A percentile compares a stretch with the other conserved stretches of the same genome.
Evolutionary conservation across 2,329 filamentous ascomycete species (phyloP).

Genomic region (Talaromyces verruculosus): DNA sequence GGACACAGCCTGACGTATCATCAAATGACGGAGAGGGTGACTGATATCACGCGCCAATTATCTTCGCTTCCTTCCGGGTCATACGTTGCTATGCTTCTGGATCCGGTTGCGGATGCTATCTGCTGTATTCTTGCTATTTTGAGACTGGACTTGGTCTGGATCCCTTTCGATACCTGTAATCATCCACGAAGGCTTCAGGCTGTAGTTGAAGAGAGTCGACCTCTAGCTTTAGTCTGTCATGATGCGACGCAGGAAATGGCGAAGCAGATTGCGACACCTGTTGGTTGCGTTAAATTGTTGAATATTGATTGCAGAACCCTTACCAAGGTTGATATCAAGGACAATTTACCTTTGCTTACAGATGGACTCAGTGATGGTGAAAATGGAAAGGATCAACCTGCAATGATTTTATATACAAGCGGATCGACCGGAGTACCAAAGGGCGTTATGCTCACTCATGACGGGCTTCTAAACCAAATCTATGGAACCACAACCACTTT

Average conservation of each 20-base stretch:
- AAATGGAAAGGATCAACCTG: slow-evolving; percentile 62
- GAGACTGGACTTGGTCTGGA: slow-evolving; percentile 36
- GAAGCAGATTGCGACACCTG: neutral
- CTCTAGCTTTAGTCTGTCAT: slow-evolving; percentile 33
- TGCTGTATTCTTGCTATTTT: slow-evolving; percentile 37
- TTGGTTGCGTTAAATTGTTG: neutral
- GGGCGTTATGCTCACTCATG: slow-evolving; percentile 31
- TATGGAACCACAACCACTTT: slow-evolving; percentile 18
- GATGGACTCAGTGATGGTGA: slow-evolving; percentile 57
- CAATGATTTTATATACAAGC: slow-evolving; percentile 31
- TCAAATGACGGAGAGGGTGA: slow-evolving; percentile 19
- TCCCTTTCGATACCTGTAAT: slow-evolving; percentile 42
- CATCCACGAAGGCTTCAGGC: slow-evolving; percentile 32
- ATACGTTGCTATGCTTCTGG: slow-evolving; percentile 12
- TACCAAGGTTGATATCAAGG: neutral
- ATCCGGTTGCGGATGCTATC: neutral
- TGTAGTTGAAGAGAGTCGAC: slow-evolving; percentile 33
- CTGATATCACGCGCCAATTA: neutral
- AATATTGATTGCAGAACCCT: neutral
- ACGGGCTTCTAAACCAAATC: slow-evolving; percentile 27
- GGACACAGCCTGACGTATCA: slow-evolving; percentile 37
- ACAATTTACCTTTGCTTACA: neutral
- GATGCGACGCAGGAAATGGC: slow-evolving; percentile 20
- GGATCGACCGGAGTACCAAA: slow-evolving; percentile 39
- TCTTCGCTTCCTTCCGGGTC: neutral